These are phyloP conservation scores for Penicillium argentinense DNA, from an alignment of 495 filamentous ascomycete species.

Conservation along the genomic window DNA sequence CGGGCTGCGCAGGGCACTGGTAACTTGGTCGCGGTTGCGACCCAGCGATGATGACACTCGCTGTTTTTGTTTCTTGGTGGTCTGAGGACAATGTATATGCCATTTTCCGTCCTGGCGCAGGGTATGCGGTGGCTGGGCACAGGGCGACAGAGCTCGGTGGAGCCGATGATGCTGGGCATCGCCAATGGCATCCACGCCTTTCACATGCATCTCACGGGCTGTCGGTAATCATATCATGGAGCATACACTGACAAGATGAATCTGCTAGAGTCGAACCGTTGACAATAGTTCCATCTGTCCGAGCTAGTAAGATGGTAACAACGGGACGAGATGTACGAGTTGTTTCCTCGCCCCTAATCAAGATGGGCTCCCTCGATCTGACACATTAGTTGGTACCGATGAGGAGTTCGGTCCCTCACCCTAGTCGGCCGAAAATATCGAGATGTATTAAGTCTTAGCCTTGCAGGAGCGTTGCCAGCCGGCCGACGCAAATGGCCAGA, in stretches of 20 bases:
- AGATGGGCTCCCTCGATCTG: constrained; percentile 23
- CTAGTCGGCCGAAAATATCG: constrained; percentile 7
- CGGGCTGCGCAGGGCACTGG: neutral
- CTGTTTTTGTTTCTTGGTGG: neutral
- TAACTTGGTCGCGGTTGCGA: neutral
- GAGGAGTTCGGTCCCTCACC: constrained; percentile 25
- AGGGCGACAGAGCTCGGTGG: constrained; percentile 1
- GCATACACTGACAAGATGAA: neutral
- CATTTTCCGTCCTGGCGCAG: too few relatives aligned
- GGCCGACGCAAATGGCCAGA: neutral
- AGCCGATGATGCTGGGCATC: neutral
- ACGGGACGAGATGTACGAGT: neutral
- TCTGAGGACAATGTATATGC: too few relatives aligned
- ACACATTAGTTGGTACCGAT: constrained; percentile 20
- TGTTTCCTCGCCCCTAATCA: constrained; percentile 4
- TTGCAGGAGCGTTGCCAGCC: too few relatives aligned
- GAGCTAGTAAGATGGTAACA: constrained; percentile 7
- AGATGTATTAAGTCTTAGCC: constrained; percentile 10
- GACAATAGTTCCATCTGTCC: constrained; percentile 11
- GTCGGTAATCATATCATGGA: constrained; percentile 16
- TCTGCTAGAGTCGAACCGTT: constrained; percentile 14
- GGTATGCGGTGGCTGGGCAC: neutral
- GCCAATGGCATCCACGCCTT: constrained; percentile 1
- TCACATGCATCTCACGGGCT: constrained; percentile 18
- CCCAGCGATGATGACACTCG: too few relatives aligned